Percentiles rank a stretch among this genome's conserved stretches.
phyloP scores from a whole-genome alignment of 176 grass and related monocot genomes.

The Lolium multiflorum region DNA sequence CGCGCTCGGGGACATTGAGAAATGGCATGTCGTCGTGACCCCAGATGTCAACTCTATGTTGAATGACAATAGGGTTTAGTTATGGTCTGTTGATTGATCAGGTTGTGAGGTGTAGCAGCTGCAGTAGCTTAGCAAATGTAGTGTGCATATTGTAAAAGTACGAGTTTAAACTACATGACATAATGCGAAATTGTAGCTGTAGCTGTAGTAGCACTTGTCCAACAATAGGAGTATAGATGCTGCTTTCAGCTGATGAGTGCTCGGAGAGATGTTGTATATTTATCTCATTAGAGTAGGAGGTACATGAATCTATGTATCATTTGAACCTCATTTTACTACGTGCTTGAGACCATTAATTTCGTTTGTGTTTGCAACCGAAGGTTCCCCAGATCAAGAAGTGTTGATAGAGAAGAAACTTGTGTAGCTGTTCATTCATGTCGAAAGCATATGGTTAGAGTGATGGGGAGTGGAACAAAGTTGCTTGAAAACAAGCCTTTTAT shows the following conservation, averaged over 20 bases:
- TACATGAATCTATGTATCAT: neutral
- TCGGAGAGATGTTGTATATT: neutral
- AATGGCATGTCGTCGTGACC: conserved; percentile 57
- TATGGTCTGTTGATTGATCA: neutral
- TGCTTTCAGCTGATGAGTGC: neutral
- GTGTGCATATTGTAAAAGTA: conserved; percentile 8
- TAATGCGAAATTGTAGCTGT: conserved; percentile 9
- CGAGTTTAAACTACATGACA: neutral
- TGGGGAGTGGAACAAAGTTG: neutral
- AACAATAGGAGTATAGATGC: conserved; percentile 1
- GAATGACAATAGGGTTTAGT: conserved; percentile 42
- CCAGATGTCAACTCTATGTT: conserved; percentile 66
- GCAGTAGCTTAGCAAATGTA: conserved; percentile 18
- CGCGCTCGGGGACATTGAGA: conserved; percentile 70
- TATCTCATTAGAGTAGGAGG: neutral
- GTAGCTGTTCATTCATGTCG: neutral
- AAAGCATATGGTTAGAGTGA: neutral
- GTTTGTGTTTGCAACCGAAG: neutral
- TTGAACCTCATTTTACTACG: neutral
- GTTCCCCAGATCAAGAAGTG: neutral
- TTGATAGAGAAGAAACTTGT: conserved; percentile 46
- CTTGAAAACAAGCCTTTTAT: neutral
- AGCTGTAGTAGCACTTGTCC: conserved; percentile 13
- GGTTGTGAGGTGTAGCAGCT: neutral
- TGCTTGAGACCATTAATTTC: neutral